These are phyloP conservation scores for Scheffersomyces stipitis DNA, from an alignment of 805 yeast species.

Conservation along the genomic window DNA sequence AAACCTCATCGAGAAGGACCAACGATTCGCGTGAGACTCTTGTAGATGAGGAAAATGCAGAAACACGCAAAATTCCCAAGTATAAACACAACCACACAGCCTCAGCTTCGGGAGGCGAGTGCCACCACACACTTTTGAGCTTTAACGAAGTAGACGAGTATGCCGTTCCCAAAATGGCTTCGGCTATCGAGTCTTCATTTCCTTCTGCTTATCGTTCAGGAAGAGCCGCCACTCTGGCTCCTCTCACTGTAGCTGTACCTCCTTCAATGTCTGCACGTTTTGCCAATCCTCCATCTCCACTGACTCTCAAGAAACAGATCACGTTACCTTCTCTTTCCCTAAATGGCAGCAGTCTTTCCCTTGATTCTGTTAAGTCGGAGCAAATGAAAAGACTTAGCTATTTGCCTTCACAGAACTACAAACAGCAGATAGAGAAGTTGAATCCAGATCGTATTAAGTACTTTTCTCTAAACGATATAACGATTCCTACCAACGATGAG, in stretches of 20 bases:
- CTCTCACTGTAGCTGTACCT: background rate
- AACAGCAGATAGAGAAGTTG: slow-evolving; percentile 20
- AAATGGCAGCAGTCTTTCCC: slow-evolving; percentile 10
- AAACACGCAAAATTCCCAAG: slow-evolving; percentile 10
- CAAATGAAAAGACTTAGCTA: slow-evolving; percentile 22
- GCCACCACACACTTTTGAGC: background rate
- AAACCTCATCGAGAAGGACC: slow-evolving; percentile 14
- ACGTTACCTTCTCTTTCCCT: slow-evolving; percentile 21
- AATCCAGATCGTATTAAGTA: slow-evolving; percentile 18
- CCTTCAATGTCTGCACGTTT: no score
- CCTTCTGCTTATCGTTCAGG: slow-evolving; percentile 7
- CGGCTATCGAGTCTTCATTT: slow-evolving; percentile 22
- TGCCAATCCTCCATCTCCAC: slow-evolving; percentile 8
- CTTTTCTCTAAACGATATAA: slow-evolving; percentile 11
- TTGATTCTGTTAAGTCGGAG: slow-evolving; percentile 19
- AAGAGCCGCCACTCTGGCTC: background rate
- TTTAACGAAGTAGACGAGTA: slow-evolving; percentile 5
- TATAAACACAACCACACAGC: slow-evolving; percentile 8
- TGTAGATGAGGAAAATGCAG: slow-evolving; percentile 20
- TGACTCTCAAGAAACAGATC: slow-evolving; percentile 15
- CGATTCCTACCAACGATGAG: slow-evolving; percentile 1
- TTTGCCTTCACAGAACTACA: slow-evolving; percentile 19
- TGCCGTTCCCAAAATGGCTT: slow-evolving; percentile 8
- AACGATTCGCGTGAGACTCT: slow-evolving; percentile 30
- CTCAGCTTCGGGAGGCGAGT: no score